Evolutionary conservation across 2,329 filamentous ascomycete species (phyloP).

Genomic region (Fusarium sp.): DNA sequence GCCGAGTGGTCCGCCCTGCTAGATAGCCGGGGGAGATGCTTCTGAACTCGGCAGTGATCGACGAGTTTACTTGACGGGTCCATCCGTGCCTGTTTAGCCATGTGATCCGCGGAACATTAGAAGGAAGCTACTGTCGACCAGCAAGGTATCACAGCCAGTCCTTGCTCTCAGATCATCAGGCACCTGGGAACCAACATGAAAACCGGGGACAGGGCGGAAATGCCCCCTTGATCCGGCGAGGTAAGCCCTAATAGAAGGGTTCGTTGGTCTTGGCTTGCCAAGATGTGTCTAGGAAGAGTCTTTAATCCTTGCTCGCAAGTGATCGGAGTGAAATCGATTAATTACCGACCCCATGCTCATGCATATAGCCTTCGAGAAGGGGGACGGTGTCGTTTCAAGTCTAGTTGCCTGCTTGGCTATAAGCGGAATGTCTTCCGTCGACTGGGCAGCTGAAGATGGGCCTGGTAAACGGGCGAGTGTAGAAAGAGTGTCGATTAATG

Average conservation of each 20-base stretch:
- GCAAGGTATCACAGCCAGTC: neutral
- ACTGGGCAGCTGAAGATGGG: neutral
- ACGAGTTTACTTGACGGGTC: neutral
- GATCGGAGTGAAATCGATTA: neutral
- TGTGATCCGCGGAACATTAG: neutral
- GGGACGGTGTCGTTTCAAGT: slow-evolving; percentile 6
- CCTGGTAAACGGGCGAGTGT: neutral
- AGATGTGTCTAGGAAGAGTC: neutral
- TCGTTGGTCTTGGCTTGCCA: slow-evolving; percentile 1
- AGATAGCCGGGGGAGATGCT: slow-evolving; percentile 3
- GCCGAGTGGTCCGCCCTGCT: neutral
- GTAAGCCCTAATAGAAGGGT: neutral
- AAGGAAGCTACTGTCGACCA: neutral
- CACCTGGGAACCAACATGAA: neutral
- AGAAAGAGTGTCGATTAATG: neutral
- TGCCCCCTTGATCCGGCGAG: neutral
- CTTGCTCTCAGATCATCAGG: neutral
- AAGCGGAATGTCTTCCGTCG: neutral
- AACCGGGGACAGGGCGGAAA: slow-evolving; percentile 6
- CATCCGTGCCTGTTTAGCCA: slow-evolving; percentile 4
- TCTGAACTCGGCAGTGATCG: slow-evolving; percentile 2
- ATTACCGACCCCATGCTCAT: neutral
- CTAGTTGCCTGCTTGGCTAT: neutral
- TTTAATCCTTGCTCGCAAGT: neutral
- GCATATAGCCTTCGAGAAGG: neutral